These are phyloP conservation scores for Ogataea neopini DNA, from an alignment of 805 yeast species.

Conservation along the genomic window DNA sequence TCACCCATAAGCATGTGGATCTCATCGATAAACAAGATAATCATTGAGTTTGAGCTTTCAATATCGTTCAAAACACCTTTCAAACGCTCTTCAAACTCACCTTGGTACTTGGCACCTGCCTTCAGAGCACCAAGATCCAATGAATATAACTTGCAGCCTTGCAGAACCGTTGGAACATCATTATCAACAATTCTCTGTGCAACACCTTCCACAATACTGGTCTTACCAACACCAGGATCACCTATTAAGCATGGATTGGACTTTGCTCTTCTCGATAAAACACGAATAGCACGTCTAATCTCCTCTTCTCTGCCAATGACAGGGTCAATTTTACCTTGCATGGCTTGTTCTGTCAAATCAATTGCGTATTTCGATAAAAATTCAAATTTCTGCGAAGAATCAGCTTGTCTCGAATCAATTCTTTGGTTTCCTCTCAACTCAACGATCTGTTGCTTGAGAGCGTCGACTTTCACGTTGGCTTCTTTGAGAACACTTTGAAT, in stretches of 20 bases:
- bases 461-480: conserved; percentile 63
- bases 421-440: conserved; percentile 86
- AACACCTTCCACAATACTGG: conserved; percentile 97
- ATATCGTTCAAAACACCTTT: conserved; percentile 95
- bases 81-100: conserved; percentile 97
- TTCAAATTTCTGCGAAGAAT: conserved; percentile 81
- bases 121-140: conserved; percentile 94
- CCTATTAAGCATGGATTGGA: conserved; percentile 96
- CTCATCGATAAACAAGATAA: conserved; percentile 92
- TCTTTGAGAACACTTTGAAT: conserved; percentile 74
- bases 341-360: conserved; percentile 90
- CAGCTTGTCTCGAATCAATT: conserved; percentile 93
- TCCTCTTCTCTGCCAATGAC: conserved; percentile 99
- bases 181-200: conserved; percentile 96
- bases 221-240: conserved; percentile 99
- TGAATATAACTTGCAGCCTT: conserved; percentile 78
- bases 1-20: conserved; percentile 99
- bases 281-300: conserved; percentile 91
- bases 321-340: conserved; percentile 94
- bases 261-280: conserved; percentile 94
- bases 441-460: conserved; percentile 74
- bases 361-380: conserved; percentile 87
- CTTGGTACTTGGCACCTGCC: conserved; percentile 98
- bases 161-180: conserved; percentile 89
- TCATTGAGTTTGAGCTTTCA: conserved; percentile 81